These are phyloP conservation scores for Magnusiomyces suaveolens DNA, from an alignment of 1,139 yeast genomes.

Conservation along the genomic window DNA sequence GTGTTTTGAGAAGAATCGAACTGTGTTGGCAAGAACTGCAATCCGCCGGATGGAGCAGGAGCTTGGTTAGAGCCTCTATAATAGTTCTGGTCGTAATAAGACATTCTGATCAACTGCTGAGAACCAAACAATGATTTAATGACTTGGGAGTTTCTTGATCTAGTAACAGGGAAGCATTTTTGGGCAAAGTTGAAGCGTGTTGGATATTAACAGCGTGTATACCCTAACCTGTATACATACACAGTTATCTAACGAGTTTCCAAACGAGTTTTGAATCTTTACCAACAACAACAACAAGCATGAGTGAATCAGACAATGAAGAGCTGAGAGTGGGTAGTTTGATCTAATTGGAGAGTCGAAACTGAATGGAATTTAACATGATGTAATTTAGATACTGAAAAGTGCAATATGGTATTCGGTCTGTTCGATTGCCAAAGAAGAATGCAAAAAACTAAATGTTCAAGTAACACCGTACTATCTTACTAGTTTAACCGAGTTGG, in stretches of 20 bases:
- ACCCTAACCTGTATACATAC: neutral
- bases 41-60: slow-evolving; percentile 9
- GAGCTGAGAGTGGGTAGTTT: neutral
- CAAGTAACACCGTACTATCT: neutral
- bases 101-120: neutral
- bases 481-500: neutral
- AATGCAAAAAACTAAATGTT: neutral
- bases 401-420: neutral
- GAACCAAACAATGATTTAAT: too few species aligned
- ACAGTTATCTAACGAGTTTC: neutral
- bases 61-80: neutral
- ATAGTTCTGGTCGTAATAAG: slow-evolving; percentile 1
- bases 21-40: slow-evolving; percentile 21
- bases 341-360: neutral
- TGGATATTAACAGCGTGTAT: neutral
- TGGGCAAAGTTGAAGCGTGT: neutral
- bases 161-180: neutral
- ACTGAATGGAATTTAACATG: neutral
- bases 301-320: neutral
- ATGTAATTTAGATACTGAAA: neutral
- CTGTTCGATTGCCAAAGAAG: neutral
- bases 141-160: too few species aligned
- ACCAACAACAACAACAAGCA: neutral
- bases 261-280: too few species aligned
- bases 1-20: slow-evolving; percentile 13